Percentiles rank a stretch among this genome's conserved stretches.
Conservation (phyloP, 805 yeast species). For the Cyberlindnera meyerae region DNA sequence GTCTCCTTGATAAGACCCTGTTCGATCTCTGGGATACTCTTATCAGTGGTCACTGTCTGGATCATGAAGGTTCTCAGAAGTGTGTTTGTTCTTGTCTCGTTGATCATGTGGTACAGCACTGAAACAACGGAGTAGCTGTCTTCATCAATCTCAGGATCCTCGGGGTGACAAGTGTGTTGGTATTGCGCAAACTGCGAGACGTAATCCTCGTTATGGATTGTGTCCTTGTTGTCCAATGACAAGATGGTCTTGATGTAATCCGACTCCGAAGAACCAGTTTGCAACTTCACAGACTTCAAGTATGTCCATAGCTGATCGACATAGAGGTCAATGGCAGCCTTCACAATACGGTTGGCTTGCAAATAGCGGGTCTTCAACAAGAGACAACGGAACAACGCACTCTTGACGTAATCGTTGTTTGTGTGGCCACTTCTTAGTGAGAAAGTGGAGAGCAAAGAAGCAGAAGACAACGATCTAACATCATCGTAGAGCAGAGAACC, state of each 20-base stretch:
- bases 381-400: conserved; percentile 24
- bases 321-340: conserved; percentile 20
- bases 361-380: conserved; percentile 19
- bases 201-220: conserved; percentile 26
- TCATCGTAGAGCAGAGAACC: conserved; percentile 12
- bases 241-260: conserved; percentile 25
- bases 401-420: conserved; percentile 21
- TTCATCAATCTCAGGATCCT: no score
- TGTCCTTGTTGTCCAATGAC: conserved; percentile 20
- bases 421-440: conserved; percentile 12
- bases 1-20: conserved; percentile 8
- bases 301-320: conserved; percentile 25
- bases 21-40: conserved; percentile 18
- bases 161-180: no score
- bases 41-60: conserved; percentile 20
- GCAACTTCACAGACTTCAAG: conserved; percentile 21
- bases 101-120: conserved; percentile 18
- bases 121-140: conserved; percentile 14
- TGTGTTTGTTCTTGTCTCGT: conserved; percentile 20
- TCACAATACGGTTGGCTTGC: conserved; percentile 18
- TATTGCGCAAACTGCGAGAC: conserved; percentile 17
- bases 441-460: conserved; percentile 18
- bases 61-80: conserved; percentile 23
- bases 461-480: conserved; percentile 17
- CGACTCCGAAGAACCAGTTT: conserved; percentile 16